These are phyloP conservation scores for Ehretia macrophylla DNA, from an alignment of 257 asterid genomes.

Conservation along the genomic window DNA sequence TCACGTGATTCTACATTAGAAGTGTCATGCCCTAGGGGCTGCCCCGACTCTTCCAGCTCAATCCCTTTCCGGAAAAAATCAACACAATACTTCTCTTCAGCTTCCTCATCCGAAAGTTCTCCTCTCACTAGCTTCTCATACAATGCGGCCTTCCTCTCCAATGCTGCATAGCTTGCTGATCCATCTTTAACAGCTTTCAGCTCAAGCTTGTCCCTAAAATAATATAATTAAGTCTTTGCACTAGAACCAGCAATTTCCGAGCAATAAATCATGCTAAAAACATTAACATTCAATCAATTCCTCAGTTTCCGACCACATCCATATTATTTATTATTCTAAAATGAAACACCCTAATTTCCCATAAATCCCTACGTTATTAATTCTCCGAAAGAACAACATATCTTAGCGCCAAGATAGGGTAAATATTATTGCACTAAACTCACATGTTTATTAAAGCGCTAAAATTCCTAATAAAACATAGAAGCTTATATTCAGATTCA, in stretches of 20 bases:
- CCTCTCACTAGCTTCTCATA: conserved; percentile 77
- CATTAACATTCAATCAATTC: too few relatives aligned
- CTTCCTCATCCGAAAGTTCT: conserved; percentile 93
- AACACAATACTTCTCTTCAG: conserved; percentile 84
- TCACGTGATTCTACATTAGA: conserved; percentile 33
- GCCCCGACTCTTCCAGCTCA: conserved; percentile 33
- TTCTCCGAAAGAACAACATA: too few relatives aligned
- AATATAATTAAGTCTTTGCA: neutral
- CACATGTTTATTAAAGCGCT: too few relatives aligned
- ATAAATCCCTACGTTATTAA: too few relatives aligned
- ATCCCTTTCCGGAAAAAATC: conserved; percentile 84
- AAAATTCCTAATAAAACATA: too few relatives aligned
- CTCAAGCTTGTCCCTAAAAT: conserved; percentile 86
- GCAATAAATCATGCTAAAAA: too few relatives aligned
- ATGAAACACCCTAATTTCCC: too few relatives aligned
- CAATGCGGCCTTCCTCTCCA: conserved; percentile 83
- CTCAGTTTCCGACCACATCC: too few relatives aligned
- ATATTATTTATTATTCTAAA: too few relatives aligned
- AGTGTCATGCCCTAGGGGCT: conserved; percentile 27
- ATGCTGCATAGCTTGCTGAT: conserved; percentile 84
- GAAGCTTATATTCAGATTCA: too few relatives aligned
- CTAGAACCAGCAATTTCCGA: neutral
- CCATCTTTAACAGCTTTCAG: conserved; percentile 86
- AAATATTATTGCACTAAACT: too few relatives aligned
- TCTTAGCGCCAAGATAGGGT: too few relatives aligned